Conservation (phyloP, 208 protist genomes). For the Acanthamoeba rhysodes region DNA sequence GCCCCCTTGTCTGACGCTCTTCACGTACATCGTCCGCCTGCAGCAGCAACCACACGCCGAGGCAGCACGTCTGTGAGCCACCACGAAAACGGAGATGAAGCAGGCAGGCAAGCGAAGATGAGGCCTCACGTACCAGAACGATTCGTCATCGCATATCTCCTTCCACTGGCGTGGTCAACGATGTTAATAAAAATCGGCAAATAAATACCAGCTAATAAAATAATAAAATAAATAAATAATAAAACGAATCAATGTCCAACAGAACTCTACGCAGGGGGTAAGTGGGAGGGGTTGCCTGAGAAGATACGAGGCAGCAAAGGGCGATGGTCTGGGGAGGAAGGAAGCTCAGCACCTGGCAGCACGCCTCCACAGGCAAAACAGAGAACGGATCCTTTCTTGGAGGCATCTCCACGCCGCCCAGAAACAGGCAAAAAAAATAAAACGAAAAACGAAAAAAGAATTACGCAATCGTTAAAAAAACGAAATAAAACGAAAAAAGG, state of each 20-base stretch:
- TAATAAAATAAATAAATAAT: not conserved
- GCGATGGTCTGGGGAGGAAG: not conserved
- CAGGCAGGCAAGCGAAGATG: not conserved
- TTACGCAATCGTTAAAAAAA: too few relatives aligned
- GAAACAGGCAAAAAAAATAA: too few relatives aligned
- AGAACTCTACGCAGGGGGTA: too few relatives aligned
- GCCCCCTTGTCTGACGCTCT: not conserved
- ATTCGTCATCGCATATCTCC: not conserved
- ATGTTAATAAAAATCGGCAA: too few relatives aligned
- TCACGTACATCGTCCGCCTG: not conserved
- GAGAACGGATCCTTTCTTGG: not conserved
- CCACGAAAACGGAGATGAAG: too few relatives aligned
- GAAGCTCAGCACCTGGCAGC: constrained; percentile 18
- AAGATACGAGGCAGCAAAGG: constrained; percentile 23
- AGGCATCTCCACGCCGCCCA: not conserved
- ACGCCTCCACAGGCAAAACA: not conserved
- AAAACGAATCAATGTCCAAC: too few relatives aligned
- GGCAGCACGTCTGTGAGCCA: too few relatives aligned
- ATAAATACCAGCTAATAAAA: too few relatives aligned
- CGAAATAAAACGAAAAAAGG: too few relatives aligned
- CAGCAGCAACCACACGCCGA: too few relatives aligned
- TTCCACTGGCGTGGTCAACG: not conserved
- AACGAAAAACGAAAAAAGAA: too few relatives aligned
- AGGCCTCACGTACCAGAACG: not conserved
- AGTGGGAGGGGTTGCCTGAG: not conserved